Conservation (phyloP, 805 yeast species). For the Candida boleticola region DNA sequence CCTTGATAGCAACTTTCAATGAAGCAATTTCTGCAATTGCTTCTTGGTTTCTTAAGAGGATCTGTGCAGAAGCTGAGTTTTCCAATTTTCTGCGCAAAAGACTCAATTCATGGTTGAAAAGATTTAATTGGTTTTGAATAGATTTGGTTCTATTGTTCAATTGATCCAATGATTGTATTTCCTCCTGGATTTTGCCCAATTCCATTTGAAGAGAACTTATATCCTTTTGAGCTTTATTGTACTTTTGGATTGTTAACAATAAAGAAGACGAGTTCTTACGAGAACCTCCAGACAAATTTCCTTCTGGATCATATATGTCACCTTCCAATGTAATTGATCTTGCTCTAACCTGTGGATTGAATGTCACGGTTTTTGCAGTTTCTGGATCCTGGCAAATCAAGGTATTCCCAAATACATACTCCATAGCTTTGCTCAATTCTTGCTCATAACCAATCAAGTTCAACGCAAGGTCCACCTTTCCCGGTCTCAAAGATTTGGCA, state of each 20-base stretch:
- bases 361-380: slow-evolving; percentile 85
- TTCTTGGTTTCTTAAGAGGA: slow-evolving; percentile 49
- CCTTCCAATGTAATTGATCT: slow-evolving; percentile 90
- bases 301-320: slow-evolving; percentile 93
- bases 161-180: slow-evolving; percentile 41
- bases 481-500: slow-evolving; percentile 80
- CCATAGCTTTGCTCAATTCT: slow-evolving; percentile 79
- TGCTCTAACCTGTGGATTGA: slow-evolving; percentile 74
- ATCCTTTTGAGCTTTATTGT: slow-evolving; percentile 44
- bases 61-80: slow-evolving; percentile 53
- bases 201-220: slow-evolving; percentile 42
- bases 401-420: slow-evolving; percentile 87
- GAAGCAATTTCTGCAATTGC: slow-evolving; percentile 45
- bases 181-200: slow-evolving; percentile 36
- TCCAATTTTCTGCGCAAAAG: slow-evolving; percentile 54
- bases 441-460: slow-evolving; percentile 72
- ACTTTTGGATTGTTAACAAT: slow-evolving; percentile 64
- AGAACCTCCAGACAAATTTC: slow-evolving; percentile 95
- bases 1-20: slow-evolving; percentile 37
- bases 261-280: slow-evolving; percentile 58
- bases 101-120: slow-evolving; percentile 58
- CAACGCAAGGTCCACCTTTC: slow-evolving; percentile 85
- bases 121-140: slow-evolving; percentile 56
- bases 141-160: slow-evolving; percentile 50
- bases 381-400: slow-evolving; percentile 84